These are phyloP conservation scores for Xylariaceae sp. DNA, from an alignment of 2,329 filamentous ascomycete genomes.

Conservation along the genomic window DNA sequence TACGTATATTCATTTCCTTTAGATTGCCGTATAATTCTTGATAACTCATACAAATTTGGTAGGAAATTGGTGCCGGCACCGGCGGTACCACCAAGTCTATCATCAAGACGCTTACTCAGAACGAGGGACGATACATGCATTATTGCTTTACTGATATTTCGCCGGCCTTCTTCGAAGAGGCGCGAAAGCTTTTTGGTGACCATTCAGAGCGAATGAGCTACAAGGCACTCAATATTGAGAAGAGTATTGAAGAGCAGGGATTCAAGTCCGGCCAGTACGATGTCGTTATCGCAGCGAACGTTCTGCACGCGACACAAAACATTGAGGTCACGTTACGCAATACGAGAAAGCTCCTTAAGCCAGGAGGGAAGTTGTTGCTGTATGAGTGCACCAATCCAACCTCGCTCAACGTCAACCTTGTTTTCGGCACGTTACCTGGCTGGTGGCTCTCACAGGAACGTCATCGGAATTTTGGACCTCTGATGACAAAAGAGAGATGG, in stretches of 20 bases:
- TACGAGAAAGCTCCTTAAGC: slow-evolving; percentile 32
- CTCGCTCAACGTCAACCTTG: slow-evolving; percentile 23
- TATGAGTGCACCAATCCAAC: slow-evolving; percentile 25
- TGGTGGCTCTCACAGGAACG: slow-evolving; percentile 47
- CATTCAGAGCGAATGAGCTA: slow-evolving; percentile 37
- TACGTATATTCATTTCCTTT: slow-evolving; percentile 4
- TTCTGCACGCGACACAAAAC: slow-evolving; percentile 33
- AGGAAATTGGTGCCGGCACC: slow-evolving; percentile 39
- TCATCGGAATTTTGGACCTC: slow-evolving; percentile 34
- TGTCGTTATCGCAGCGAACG: slow-evolving; percentile 40
- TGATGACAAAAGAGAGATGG: slow-evolving; percentile 38
- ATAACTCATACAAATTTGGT: slow-evolving; percentile 28
- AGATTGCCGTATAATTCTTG: slow-evolving; percentile 23
- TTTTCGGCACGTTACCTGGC: slow-evolving; percentile 45
- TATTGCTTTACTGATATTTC: slow-evolving; percentile 41
- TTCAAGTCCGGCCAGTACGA: slow-evolving; percentile 41
- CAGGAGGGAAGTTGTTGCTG: slow-evolving; percentile 30
- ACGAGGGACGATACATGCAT: slow-evolving; percentile 26
- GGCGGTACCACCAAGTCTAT: slow-evolving; percentile 38
- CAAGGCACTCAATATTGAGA: slow-evolving; percentile 41
- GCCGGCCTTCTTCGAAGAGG: slow-evolving; percentile 39
- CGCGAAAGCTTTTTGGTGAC: slow-evolving; percentile 34
- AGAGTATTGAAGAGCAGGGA: slow-evolving; percentile 39
- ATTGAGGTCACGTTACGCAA: slow-evolving; percentile 31
- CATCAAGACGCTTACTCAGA: slow-evolving; percentile 32